phyloP scores from a whole-genome alignment of 106 monocot species.

The Platanthera zijinensis region DNA sequence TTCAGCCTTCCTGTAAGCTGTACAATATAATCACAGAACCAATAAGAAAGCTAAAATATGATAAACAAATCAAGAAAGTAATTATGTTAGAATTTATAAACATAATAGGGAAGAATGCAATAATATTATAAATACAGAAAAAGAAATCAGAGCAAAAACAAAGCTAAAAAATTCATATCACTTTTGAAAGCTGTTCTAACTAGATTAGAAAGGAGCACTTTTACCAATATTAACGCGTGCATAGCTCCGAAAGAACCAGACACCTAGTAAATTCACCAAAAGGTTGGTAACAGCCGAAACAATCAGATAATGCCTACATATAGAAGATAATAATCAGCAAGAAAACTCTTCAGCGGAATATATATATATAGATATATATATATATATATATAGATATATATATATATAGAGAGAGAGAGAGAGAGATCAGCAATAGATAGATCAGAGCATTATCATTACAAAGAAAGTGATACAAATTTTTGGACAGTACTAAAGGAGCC shows the following conservation, averaged over 20 bases:
- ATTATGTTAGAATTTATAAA: not conserved
- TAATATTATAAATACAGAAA: not conserved
- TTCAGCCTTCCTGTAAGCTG: conserved; percentile 95
- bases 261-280: conserved; percentile 89
- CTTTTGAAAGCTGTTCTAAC: not conserved
- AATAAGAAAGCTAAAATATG: not conserved
- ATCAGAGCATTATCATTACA: not conserved
- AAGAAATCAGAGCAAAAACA: not conserved
- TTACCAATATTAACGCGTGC: conserved; percentile 84
- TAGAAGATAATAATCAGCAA: conserved; percentile 4
- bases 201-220: not conserved
- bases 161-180: not conserved
- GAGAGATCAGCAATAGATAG: not conserved
- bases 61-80: conserved; percentile 4
- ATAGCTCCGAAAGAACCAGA: conserved; percentile 96
- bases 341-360: not conserved
- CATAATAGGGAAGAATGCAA: not conserved
- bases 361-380: not conserved
- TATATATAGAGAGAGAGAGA: no score
- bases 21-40: not conserved
- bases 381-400: no score
- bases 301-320: conserved; percentile 85
- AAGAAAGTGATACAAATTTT: not conserved
- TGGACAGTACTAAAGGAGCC: not conserved
- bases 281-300: conserved; percentile 94